Base-by-base conservation (phyloP, 768 basidiomycete genomes). In the Cystobasidium ongulense region DNA sequence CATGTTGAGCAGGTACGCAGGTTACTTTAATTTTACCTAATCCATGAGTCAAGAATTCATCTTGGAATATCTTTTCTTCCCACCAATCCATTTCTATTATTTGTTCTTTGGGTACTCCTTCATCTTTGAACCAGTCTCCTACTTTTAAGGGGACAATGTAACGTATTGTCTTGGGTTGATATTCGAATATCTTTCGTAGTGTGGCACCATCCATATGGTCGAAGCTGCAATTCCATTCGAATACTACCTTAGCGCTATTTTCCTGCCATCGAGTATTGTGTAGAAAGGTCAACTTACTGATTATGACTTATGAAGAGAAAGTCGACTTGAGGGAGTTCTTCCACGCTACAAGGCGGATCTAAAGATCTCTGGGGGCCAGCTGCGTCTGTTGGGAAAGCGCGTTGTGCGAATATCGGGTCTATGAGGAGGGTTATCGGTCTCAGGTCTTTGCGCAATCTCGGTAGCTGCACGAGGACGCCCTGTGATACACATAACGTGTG, bases 1-100 rank as follows among this genome's bases (percentile, higher is more conserved):
- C 80, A 74, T 84, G 84, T 68, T 84, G 84, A 1, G 83, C 83
- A 1, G 84, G 84, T 7, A 82, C 80, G 74, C 83, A 84, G 4
- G 81, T 80, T 61, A 84, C 65, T 78, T 43, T 76, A 77, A n/a
- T 82, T 54, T 29, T 65, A 11, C 33, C 75, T 53, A 68, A 52
- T 27, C 61, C 57, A 36, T 80, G 39, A 43, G 65, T 15, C 41
- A 17, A 82, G 82, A 82, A 83, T 83, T 83, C 73, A 83, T 84
- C 43, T 72, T 83, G 82, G 64, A 78, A 71, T n/a, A 83, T 76
- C 38, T 81, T 81, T 0, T 77, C 74, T 1, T 76, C 54, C 0
- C 80, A 80, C 23, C 67, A 54, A 39, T 57, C 50, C 67, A 54
- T 70, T 41, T 54, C 67, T 25, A 54, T 29, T 5, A 70, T 70